Evolutionary conservation across 371 early-diverging fungal species (phyloP), one percentile per base, ranked within the genome.

Genomic region (Smittium mucronatum): DNA sequence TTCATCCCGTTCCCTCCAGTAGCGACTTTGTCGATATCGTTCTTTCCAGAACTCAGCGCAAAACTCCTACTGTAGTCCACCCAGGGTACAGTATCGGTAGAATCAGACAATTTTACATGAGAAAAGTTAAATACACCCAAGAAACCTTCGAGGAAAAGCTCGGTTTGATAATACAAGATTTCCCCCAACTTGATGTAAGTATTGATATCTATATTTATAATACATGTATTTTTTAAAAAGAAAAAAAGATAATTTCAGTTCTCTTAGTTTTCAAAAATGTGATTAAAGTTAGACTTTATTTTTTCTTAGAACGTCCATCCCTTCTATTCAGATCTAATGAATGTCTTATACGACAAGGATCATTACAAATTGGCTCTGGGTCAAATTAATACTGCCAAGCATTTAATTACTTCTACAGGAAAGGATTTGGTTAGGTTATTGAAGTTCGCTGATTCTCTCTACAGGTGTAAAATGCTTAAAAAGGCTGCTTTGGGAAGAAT

Each of bases 341-440:
- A 99, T 83, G 99, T 99, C 31, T 86, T 99, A 64, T 99, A 99
- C 85, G 99, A 99, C 87, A 92, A 93, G 81, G 99, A 99, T 80
- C 99, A 99, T 81, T 99, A 99, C 87, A 99, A 99, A 84, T 88
- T 99, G 66, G 99, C 99, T 32, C 85, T 99, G 70, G 99, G 97
- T 68, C 99, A 99, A 81, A 88, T 99, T 78, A 98, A 95, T 86
- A 94, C 95, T 36, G 96, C 98, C 36, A 92, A 88, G 73, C 95
- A 95, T 73, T 81, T 96, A 74, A 95, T 99, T 68, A 93, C 93
- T 74, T 88, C 91, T 71, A 93, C 99, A 63, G 97, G 91, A 65
- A 98, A 96, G 82, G 99, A 99, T 82, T 99, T 98, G 76, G 89
- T 92, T 63, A 91, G 96, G 66, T 81, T 99, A 72, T 82, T 99